Evolutionary conservation across 371 early-diverging fungal species (phyloP).

Genomic region (Ordospora pajunii): DNA sequence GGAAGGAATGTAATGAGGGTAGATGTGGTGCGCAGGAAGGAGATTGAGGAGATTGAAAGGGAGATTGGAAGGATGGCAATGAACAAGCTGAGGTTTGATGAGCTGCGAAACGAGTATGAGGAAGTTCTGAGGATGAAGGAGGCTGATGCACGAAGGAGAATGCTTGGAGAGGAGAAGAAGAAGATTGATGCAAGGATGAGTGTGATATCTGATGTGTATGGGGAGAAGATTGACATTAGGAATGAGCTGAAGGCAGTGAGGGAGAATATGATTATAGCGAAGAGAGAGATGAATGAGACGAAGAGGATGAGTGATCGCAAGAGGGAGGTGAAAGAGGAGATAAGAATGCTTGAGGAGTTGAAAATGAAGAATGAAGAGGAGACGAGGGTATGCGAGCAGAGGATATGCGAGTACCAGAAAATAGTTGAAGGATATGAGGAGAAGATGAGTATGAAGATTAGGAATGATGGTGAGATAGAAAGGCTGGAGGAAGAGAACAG

Average conservation of each 20-base stretch:
- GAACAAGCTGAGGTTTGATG: not conserved
- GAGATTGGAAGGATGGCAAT: not conserved
- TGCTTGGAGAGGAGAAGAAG: constrained; percentile 19
- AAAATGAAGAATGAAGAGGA: constrained; percentile 35
- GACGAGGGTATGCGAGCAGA: constrained; percentile 48
- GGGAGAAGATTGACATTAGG: constrained; percentile 5
- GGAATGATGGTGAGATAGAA: constrained; percentile 32
- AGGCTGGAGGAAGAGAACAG: constrained; percentile 39
- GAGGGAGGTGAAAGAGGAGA: constrained; percentile 63
- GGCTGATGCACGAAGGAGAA: constrained; percentile 24
- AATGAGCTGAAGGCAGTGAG: constrained; percentile 6
- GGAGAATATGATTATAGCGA: constrained; percentile 19
- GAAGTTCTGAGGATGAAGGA: not conserved
- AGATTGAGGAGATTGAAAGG: constrained; percentile 17
- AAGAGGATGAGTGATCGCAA: constrained; percentile 62
- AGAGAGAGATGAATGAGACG: constrained; percentile 57
- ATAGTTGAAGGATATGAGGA: constrained; percentile 44
- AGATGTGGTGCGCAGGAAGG: constrained; percentile 44
- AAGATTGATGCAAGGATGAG: not conserved
- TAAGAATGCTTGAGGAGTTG: constrained; percentile 38
- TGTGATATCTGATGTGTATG: constrained; percentile 61
- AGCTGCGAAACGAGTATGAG: not conserved
- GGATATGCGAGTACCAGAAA: constrained; percentile 15
- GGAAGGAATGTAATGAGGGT: constrained; percentile 65
- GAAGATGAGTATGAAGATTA: constrained; percentile 53